These are phyloP conservation scores for Grigorovia transvaalensis DNA, from an alignment of 805 yeast genomes.

Conservation along the genomic window DNA sequence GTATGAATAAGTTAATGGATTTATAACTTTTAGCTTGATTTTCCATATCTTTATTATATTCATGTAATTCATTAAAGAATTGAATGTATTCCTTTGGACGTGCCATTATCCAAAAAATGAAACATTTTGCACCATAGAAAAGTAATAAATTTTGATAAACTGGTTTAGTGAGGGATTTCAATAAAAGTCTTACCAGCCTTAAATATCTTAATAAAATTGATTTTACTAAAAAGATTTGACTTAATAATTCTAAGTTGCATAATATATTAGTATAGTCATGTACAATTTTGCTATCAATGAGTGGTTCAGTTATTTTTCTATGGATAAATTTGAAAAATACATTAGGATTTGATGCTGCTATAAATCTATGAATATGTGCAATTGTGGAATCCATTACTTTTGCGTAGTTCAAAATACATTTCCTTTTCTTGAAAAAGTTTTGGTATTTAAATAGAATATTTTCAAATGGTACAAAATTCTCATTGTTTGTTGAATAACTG, in stretches of 20 bases:
- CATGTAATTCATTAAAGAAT: conserved; percentile 6
- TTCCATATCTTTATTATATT: background rate
- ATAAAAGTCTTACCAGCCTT: conserved; percentile 30
- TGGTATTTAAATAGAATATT: conserved; percentile 14
- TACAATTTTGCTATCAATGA: background rate
- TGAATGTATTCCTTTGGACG: conserved; percentile 37
- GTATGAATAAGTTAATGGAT: conserved; percentile 4
- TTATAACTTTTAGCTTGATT: conserved; percentile 1
- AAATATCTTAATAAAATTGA: conserved; percentile 30
- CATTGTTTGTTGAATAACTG: conserved; percentile 6
- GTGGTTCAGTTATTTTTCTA: conserved; percentile 6
- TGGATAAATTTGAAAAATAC: conserved; percentile 31
- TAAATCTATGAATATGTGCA: conserved; percentile 31
- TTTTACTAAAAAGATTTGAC: conserved; percentile 34
- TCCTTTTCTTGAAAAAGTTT: conserved; percentile 8
- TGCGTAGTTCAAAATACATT: conserved; percentile 5
- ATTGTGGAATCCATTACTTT: conserved; percentile 13
- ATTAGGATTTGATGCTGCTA: conserved; percentile 41
- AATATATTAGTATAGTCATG: conserved; percentile 4
- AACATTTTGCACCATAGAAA: conserved; percentile 36
- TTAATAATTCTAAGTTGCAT: conserved; percentile 35
- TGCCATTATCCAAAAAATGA: conserved; percentile 41
- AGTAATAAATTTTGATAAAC: conserved; percentile 38
- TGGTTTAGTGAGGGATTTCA: conserved; percentile 32
- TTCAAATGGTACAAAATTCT: conserved; percentile 3